Percentiles rank a stretch among this genome's conserved stretches.
Conservation (phyloP, 1,139 yeast species). For the Magnusiomyces fungicola region DNA sequence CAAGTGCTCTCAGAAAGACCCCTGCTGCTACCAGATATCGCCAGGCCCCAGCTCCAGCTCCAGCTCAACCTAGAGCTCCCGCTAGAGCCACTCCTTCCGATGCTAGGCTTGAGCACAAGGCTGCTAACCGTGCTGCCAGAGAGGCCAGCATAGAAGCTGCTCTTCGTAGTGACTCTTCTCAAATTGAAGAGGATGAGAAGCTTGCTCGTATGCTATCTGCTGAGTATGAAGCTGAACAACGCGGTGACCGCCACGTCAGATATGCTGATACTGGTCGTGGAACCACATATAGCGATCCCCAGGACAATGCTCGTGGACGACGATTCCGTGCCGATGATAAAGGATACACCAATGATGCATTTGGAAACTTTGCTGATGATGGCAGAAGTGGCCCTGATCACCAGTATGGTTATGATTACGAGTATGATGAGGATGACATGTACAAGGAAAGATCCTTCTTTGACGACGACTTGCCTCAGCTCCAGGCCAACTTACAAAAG, state of each 20-base stretch:
- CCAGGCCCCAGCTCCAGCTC: neutral
- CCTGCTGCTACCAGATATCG: slow-evolving; percentile 4
- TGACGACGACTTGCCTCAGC: slow-evolving; percentile 53
- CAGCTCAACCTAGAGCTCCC: neutral
- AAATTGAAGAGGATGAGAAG: slow-evolving; percentile 69
- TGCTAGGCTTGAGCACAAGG: slow-evolving; percentile 9
- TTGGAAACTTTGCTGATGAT: slow-evolving; percentile 7
- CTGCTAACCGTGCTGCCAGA: neutral
- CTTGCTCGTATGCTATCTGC: slow-evolving; percentile 77
- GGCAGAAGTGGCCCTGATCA: slow-evolving; percentile 1
- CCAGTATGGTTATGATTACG: slow-evolving; percentile 6
- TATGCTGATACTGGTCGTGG: slow-evolving; percentile 18
- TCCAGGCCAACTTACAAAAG: slow-evolving; percentile 62
- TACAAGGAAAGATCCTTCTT: slow-evolving; percentile 42
- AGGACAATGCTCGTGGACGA: slow-evolving; percentile 1
- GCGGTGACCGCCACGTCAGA: slow-evolving; percentile 21
- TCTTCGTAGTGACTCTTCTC: slow-evolving; percentile 30
- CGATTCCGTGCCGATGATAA: slow-evolving; percentile 9
- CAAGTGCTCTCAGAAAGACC: slow-evolving; percentile 18
- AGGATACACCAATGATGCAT: slow-evolving; percentile 7
- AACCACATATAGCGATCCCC: slow-evolving; percentile 11
- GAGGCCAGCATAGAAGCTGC: slow-evolving; percentile 6
- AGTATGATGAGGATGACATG: slow-evolving; percentile 31
- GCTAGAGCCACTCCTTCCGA: neutral
- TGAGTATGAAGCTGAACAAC: slow-evolving; percentile 43